phyloP scores from a whole-genome alignment of 2,329 filamentous ascomycete species.

The Plenodomus lindquistii region DNA sequence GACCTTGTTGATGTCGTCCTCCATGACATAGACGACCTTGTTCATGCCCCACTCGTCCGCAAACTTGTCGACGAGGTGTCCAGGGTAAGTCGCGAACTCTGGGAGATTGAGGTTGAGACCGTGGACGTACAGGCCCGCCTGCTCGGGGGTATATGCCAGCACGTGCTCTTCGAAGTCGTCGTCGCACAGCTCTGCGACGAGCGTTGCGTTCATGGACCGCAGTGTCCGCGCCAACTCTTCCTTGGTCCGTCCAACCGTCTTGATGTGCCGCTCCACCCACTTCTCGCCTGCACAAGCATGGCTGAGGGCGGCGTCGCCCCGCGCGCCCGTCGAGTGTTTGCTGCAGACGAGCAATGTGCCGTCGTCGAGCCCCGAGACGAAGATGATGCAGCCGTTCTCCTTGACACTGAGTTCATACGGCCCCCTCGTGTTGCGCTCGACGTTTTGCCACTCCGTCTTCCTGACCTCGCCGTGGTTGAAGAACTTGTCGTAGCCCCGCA shows the following conservation, averaged over 20 bases:
- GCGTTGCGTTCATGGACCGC: slow-evolving; percentile 81
- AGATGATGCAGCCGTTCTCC: slow-evolving; percentile 99
- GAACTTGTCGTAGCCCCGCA: slow-evolving; percentile 97
- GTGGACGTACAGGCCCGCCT: slow-evolving; percentile 90
- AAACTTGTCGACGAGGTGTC: slow-evolving; percentile 81
- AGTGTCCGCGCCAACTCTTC: slow-evolving; percentile 77
- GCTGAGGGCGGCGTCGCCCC: slow-evolving; percentile 72
- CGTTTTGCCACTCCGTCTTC: slow-evolving; percentile 81
- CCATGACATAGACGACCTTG: slow-evolving; percentile 79
- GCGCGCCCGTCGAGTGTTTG: slow-evolving; percentile 90
- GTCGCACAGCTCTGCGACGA: slow-evolving; percentile 94
- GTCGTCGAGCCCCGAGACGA: slow-evolving; percentile 88
- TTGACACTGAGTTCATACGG: slow-evolving; percentile 97
- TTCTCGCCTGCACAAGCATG: slow-evolving; percentile 83
- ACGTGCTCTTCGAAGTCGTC: slow-evolving; percentile 97
- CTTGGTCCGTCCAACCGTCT: slow-evolving; percentile 74
- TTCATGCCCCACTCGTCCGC: slow-evolving; percentile 92
- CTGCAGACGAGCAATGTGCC: slow-evolving; percentile 93
- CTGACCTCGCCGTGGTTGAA: slow-evolving; percentile 88
- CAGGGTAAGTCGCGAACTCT: slow-evolving; percentile 84
- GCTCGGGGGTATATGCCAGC: slow-evolving; percentile 79
- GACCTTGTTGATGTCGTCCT: slow-evolving; percentile 74
- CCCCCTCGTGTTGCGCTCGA: slow-evolving; percentile 73
- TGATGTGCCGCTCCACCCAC: slow-evolving; percentile 80
- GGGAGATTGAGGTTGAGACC: slow-evolving; percentile 96